These are phyloP conservation scores for Euclidium syriacum DNA, from an alignment of 345 rosid genomes.

Conservation along the genomic window DNA sequence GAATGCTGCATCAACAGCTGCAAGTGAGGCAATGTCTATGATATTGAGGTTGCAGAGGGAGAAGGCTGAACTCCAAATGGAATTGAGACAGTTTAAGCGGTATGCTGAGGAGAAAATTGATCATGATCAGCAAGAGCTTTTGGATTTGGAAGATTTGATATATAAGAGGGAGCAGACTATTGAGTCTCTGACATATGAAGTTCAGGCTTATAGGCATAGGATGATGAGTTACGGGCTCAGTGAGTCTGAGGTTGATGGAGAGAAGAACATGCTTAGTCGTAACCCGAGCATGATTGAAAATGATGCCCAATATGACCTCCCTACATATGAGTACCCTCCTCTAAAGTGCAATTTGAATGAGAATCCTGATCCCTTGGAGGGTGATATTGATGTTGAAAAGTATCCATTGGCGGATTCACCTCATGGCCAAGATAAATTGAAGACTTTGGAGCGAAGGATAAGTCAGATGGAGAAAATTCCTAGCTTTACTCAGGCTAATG, in stretches of 20 bases:
- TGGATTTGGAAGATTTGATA: constrained; percentile 68
- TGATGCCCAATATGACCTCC: constrained; percentile 47
- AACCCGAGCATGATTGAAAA: constrained; percentile 40
- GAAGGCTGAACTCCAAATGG: constrained; percentile 95
- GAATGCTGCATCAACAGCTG: constrained; percentile 90
- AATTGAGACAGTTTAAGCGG: constrained; percentile 83
- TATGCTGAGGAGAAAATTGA: constrained; percentile 87
- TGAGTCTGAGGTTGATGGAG: constrained; percentile 66
- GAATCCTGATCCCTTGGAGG: constrained; percentile 44
- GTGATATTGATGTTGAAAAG: constrained; percentile 62
- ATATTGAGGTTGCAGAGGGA: constrained; percentile 91
- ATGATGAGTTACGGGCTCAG: constrained; percentile 90
- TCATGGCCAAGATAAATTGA: constrained; percentile 40
- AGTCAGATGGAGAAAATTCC: constrained; percentile 70
- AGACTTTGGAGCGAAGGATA: constrained; percentile 69
- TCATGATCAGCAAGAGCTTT: constrained; percentile 84
- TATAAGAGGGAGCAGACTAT: constrained; percentile 87
- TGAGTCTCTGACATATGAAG: constrained; percentile 77
- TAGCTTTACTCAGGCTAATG: constrained; percentile 41
- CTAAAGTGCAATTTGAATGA: constrained; percentile 68
- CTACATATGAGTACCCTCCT: constrained; percentile 66
- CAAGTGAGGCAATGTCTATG: constrained; percentile 98
- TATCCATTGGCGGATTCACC: constrained; percentile 69
- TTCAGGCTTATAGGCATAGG: constrained; percentile 85
- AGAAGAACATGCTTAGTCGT: constrained; percentile 36